A percentile compares a stretch with the other conserved stretches of the same genome.
phyloP scores from a whole-genome alignment of 345 rosid species.

The Fremontodendron californicum region DNA sequence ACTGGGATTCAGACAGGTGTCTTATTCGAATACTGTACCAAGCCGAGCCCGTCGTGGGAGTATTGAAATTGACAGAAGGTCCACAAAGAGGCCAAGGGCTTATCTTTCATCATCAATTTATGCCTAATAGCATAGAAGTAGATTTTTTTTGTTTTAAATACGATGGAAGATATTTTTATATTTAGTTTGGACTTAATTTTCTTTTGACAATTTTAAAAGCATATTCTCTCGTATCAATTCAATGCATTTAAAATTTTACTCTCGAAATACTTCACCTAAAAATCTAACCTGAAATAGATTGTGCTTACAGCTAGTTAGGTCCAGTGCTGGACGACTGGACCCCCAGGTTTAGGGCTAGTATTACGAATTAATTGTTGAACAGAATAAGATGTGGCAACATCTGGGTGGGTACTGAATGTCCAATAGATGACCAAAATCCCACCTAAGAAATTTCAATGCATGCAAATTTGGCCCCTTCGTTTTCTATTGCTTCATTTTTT shows the following conservation, averaged over 20 bases:
- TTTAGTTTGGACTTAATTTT: no score
- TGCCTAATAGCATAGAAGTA: no score
- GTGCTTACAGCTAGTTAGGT: slow-evolving; percentile 7
- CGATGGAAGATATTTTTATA: no score
- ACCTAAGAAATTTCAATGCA: slow-evolving; percentile 2
- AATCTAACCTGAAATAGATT: not conserved
- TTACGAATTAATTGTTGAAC: not conserved
- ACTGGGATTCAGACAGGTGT: not conserved
- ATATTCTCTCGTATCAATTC: no score
- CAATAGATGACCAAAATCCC: slow-evolving; percentile 18
- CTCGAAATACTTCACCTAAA: no score
- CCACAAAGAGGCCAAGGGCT: not conserved
- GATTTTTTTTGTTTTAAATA: no score
- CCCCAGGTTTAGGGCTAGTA: not conserved
- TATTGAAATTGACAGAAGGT: not conserved
- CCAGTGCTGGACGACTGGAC: slow-evolving; percentile 5
- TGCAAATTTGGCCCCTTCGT: not conserved
- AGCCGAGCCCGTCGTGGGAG: not conserved
- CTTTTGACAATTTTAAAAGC: no score
- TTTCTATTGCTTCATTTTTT: not conserved
- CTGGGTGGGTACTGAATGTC: slow-evolving; percentile 18
- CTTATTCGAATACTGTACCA: not conserved
- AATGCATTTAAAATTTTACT: no score
- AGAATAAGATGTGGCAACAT: slow-evolving; percentile 11
- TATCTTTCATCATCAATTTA: no score